phyloP scores from a whole-genome alignment of 2,329 filamentous ascomycete genomes.

The Berkeleyomyces rouxiae region DNA sequence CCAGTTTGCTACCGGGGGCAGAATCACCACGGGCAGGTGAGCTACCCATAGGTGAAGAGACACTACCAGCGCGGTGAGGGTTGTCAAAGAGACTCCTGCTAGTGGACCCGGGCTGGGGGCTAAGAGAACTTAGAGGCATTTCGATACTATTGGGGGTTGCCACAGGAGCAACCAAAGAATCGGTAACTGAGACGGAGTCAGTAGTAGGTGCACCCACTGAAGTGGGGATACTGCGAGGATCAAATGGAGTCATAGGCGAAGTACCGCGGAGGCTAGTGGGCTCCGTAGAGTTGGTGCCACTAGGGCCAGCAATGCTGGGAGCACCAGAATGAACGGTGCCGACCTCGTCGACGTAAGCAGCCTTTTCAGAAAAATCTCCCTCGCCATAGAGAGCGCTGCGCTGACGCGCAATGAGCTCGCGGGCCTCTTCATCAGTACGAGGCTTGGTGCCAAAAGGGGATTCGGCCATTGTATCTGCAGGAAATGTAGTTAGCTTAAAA shows the following conservation, averaged over 20 bases:
- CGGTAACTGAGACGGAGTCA: slow-evolving; percentile 26
- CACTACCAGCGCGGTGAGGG: slow-evolving; percentile 49
- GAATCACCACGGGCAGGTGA: slow-evolving; percentile 59
- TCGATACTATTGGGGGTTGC: slow-evolving; percentile 6
- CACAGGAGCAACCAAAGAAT: slow-evolving; percentile 20
- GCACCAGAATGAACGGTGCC: slow-evolving; percentile 45
- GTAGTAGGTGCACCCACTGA: slow-evolving; percentile 22
- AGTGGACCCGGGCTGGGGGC: slow-evolving; percentile 53
- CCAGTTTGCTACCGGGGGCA: slow-evolving; percentile 34
- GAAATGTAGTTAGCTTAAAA: background rate
- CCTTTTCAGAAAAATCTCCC: slow-evolving; percentile 48
- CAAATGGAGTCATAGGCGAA: slow-evolving; percentile 59
- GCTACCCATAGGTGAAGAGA: slow-evolving; percentile 56
- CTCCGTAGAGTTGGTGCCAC: slow-evolving; percentile 25
- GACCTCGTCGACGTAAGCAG: slow-evolving; percentile 51
- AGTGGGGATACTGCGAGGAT: slow-evolving; percentile 26
- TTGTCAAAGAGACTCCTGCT: slow-evolving; percentile 47
- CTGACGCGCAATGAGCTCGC: slow-evolving; percentile 89
- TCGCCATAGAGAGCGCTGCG: slow-evolving; percentile 87
- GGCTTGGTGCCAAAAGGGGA: slow-evolving; percentile 39
- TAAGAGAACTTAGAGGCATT: slow-evolving; percentile 38
- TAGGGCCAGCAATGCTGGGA: slow-evolving; percentile 44
- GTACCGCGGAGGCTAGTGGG: slow-evolving; percentile 52
- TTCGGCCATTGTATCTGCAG: slow-evolving; percentile 35
- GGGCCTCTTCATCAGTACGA: slow-evolving; percentile 91